phyloP scores from a whole-genome alignment of 768 basidiomycete genomes.

The Termitomyces sp. region DNA sequence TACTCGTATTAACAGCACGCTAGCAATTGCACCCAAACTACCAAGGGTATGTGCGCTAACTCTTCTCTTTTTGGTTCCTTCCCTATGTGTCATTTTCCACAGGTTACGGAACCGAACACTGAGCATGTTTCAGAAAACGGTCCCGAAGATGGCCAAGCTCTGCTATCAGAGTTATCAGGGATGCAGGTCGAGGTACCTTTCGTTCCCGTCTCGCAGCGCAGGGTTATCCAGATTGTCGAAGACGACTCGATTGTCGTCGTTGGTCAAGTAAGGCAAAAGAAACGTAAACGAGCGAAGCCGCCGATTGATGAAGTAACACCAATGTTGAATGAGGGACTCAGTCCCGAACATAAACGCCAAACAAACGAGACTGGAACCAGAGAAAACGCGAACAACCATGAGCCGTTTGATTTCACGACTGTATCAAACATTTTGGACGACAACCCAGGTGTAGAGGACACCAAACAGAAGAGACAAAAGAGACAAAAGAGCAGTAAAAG shows the following conservation, averaged over 20 bases:
- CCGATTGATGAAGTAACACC: slow-evolving; percentile 8
- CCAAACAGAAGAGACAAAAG: slow-evolving; percentile 45
- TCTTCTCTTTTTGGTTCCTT: background rate
- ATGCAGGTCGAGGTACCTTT: slow-evolving; percentile 73
- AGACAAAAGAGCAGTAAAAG: slow-evolving; percentile 32
- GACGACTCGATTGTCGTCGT: slow-evolving; percentile 70
- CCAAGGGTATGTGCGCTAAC: slow-evolving; percentile 31
- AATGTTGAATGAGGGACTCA: slow-evolving; percentile 15
- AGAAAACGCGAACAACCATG: slow-evolving; percentile 23
- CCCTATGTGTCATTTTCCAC: background rate
- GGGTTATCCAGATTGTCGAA: slow-evolving; percentile 25
- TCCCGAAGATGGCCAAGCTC: slow-evolving; percentile 5
- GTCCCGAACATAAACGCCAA: slow-evolving; percentile 6
- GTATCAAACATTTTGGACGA: slow-evolving; percentile 73
- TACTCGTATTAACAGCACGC: slow-evolving; percentile 59
- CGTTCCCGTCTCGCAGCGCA: slow-evolving; percentile 62
- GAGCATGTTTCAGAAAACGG: slow-evolving; percentile 10
- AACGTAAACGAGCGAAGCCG: slow-evolving; percentile 51
- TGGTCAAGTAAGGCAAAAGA: slow-evolving; percentile 59
- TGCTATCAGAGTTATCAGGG: slow-evolving; percentile 25
- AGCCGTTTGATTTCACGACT: slow-evolving; percentile 63
- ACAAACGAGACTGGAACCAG: slow-evolving; percentile 18
- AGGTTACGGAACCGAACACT: slow-evolving; percentile 1
- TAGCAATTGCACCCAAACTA: slow-evolving; percentile 53
- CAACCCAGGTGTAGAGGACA: slow-evolving; percentile 35